phyloP scores from a whole-genome alignment of 75 land plant species.

The Pinus tabuliformis region DNA sequence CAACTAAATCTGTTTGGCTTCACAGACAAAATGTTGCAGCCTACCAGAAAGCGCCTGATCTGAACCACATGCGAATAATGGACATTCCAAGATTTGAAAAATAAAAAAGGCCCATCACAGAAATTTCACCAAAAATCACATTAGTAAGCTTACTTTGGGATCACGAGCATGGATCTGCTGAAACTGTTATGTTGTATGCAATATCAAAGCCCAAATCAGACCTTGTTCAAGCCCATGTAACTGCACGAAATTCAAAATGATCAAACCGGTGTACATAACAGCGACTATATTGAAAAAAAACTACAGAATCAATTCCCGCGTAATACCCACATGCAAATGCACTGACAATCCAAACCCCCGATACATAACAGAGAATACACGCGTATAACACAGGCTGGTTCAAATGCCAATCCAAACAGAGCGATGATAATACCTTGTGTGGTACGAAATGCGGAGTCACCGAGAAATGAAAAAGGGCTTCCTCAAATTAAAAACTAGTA shows the following conservation, averaged over 20 bases:
- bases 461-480: not conserved
- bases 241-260: constrained; percentile 2
- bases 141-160: not conserved
- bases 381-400: not conserved
- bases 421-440: not conserved
- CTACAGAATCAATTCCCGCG: not conserved
- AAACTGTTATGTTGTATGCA: not conserved
- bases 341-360: not conserved
- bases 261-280: not conserved
- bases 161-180: constrained; percentile 1
- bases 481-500: not conserved
- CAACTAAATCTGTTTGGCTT: not conserved
- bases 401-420: not conserved
- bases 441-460: not conserved
- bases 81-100: not conserved
- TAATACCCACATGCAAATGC: not conserved
- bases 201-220: constrained; percentile 2
- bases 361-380: not conserved
- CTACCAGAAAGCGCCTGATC: not conserved
- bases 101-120: not conserved
- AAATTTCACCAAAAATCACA: not conserved
- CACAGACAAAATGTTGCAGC: not conserved
- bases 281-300: not conserved
- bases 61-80: not conserved
- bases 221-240: not conserved